phyloP scores from a whole-genome alignment of 305 asterid genomes.

The Salvia sclarea region DNA sequence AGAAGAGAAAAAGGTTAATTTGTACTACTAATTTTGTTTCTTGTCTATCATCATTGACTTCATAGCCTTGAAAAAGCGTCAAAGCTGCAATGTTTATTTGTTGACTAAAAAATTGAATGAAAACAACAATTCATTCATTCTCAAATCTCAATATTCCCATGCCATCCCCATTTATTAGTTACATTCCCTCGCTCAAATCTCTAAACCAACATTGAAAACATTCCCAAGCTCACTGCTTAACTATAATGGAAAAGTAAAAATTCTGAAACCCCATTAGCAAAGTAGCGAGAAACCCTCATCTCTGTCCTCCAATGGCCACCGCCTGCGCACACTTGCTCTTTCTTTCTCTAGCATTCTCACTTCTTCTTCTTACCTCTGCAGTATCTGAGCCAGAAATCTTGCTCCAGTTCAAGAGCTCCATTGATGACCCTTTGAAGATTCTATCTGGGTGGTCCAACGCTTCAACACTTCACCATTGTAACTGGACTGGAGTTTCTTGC shows the following conservation, averaged over 20 bases:
- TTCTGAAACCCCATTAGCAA: slow-evolving; percentile 29
- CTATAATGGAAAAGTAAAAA: slow-evolving; percentile 1
- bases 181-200: slow-evolving; percentile 35
- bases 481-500: slow-evolving; percentile 89
- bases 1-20: neutral
- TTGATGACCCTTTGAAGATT: slow-evolving; percentile 57
- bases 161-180: slow-evolving; percentile 19
- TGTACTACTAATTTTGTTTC: slow-evolving; percentile 12
- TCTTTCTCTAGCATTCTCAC: slow-evolving; percentile 46
- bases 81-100: slow-evolving; percentile 13
- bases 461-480: slow-evolving; percentile 56
- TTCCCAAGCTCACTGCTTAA: slow-evolving; percentile 23
- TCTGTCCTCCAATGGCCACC: slow-evolving; percentile 55
- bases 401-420: slow-evolving; percentile 69
- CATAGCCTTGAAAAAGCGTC: slow-evolving; percentile 16
- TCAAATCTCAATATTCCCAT: slow-evolving; percentile 31
- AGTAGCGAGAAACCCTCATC: slow-evolving; percentile 14
- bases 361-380: slow-evolving; percentile 41
- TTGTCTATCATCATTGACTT: slow-evolving; percentile 35
- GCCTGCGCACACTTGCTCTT: slow-evolving; percentile 37
- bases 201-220: slow-evolving; percentile 20
- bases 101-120: slow-evolving; percentile 24
- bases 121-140: slow-evolving; percentile 33
- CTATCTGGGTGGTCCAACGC: slow-evolving; percentile 66
- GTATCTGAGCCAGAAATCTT: slow-evolving; percentile 61